Evolutionary conservation across 768 basidiomycete genomes (phyloP).

Genomic region (Clitopilus passeckerianus): DNA sequence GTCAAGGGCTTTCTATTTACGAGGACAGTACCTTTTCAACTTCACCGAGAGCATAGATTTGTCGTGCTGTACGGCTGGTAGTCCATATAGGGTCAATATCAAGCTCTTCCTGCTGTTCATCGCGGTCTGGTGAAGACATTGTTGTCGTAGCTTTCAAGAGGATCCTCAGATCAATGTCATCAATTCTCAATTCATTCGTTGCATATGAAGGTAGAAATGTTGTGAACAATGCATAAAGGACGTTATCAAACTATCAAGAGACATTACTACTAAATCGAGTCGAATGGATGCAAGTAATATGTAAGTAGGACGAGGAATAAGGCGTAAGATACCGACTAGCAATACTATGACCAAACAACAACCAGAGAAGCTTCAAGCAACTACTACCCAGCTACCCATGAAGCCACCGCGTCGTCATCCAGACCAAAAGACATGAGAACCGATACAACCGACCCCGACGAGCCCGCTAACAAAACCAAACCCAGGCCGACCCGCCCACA

Average conservation of each 20-base stretch:
- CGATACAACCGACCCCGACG: background rate
- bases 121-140: conserved; percentile 1
- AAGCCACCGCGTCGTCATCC: background rate
- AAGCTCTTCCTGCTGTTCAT: conserved; percentile 15
- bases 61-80: conserved; percentile 74
- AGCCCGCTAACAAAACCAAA: background rate
- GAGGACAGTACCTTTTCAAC: conserved; percentile 62
- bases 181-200: background rate
- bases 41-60: conserved; percentile 75
- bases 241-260: background rate
- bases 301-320: background rate
- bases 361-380: conserved; percentile 2
- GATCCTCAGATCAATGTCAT: background rate
- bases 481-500: background rate
- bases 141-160: background rate
- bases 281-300: background rate
- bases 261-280: background rate
- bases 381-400: background rate
- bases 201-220: background rate
- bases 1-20: background rate
- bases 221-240: background rate
- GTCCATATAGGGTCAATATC: conserved; percentile 79
- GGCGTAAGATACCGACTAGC: conserved; percentile 1
- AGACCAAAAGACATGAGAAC: background rate
- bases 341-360: conserved; percentile 3